These are phyloP conservation scores for Knufia fluminis DNA, from an alignment of 2,329 filamentous ascomycete species.

Conservation along the genomic window DNA sequence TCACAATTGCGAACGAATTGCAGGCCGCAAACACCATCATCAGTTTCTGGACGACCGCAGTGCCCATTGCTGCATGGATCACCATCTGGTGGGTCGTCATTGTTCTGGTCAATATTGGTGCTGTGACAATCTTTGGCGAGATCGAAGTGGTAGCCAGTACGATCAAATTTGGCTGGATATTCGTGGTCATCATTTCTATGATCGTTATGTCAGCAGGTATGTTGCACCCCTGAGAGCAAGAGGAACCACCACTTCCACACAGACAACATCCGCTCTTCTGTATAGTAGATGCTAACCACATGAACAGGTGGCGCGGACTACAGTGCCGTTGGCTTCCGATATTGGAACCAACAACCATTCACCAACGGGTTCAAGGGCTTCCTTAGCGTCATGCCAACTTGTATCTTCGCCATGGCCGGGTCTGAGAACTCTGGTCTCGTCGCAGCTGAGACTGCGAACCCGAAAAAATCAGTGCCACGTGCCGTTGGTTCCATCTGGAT, in stretches of 20 bases:
- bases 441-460: constrained; percentile 37
- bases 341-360: constrained; percentile 37
- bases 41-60: constrained; percentile 36
- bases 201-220: constrained; percentile 37
- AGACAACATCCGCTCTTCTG: too few species aligned
- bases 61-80: constrained; percentile 38
- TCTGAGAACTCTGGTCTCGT: constrained; percentile 37
- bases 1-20: constrained; percentile 39
- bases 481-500: constrained; percentile 40
- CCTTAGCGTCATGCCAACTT: constrained; percentile 30
- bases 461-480: constrained; percentile 35
- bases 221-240: too few species aligned
- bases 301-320: constrained; percentile 35
- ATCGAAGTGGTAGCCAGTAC: constrained; percentile 37
- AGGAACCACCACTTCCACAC: too few species aligned
- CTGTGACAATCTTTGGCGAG: constrained; percentile 38
- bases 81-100: constrained; percentile 26
- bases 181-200: constrained; percentile 39
- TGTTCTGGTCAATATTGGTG: constrained; percentile 37
- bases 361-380: constrained; percentile 39
- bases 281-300: too few species aligned
- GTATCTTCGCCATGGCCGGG: constrained; percentile 34
- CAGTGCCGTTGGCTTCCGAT: constrained; percentile 35
- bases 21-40: constrained; percentile 36
- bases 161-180: constrained; percentile 42